Evolutionary conservation across 148 eudicot genomes (phyloP).

Genomic region (Cornus florida): DNA sequence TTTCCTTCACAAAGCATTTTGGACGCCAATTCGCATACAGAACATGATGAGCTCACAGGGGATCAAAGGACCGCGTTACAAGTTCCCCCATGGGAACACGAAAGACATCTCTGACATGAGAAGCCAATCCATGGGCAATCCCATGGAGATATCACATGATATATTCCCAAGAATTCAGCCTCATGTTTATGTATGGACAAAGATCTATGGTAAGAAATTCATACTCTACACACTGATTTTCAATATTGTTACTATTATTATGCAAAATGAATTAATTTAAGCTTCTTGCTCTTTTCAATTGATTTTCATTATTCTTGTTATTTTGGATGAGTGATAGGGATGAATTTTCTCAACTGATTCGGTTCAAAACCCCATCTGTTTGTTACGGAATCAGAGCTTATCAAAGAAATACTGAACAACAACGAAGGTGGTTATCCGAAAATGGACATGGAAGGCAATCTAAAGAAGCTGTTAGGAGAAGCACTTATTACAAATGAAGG

Average conservation of each 20-base stretch:
- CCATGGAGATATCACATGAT: constrained; percentile 43
- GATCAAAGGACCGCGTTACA: constrained; percentile 43
- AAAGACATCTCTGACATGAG: constrained; percentile 37
- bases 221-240: background rate
- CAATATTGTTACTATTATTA: too few relatives aligned
- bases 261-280: too few relatives aligned
- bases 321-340: constrained; percentile 19
- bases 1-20: constrained; percentile 33
- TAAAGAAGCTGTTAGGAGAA: constrained; percentile 48
- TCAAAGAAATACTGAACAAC: constrained; percentile 37
- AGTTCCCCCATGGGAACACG: constrained; percentile 38
- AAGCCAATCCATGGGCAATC: constrained; percentile 15
- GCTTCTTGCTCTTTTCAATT: too few relatives aligned
- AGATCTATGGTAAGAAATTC: constrained; percentile 17
- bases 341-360: constrained; percentile 35
- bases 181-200: constrained; percentile 34
- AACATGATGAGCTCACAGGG: constrained; percentile 33
- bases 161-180: constrained; percentile 43
- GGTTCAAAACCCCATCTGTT: constrained; percentile 38
- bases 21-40: constrained; percentile 29
- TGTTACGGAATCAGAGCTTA: constrained; percentile 40
- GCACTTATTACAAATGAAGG: constrained; percentile 40
- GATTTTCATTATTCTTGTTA: background rate
- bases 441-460: constrained; percentile 31
- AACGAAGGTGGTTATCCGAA: constrained; percentile 35